These are phyloP conservation scores for Phylloporus arenicola DNA, from an alignment of 768 basidiomycete genomes.

Conservation along the genomic window DNA sequence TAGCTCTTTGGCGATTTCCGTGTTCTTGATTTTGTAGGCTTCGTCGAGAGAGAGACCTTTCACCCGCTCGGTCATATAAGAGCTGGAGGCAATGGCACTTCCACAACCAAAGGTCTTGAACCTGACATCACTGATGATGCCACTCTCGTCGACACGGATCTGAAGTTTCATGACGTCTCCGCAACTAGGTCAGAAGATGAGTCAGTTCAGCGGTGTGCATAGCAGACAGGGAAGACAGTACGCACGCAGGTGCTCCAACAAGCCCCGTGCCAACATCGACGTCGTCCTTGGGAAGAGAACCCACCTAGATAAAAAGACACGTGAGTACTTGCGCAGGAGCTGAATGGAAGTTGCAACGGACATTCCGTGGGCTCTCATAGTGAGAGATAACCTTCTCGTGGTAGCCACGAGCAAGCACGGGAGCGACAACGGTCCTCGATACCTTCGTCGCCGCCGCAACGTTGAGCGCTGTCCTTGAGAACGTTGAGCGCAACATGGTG, in stretches of 20 bases:
- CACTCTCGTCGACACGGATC: constrained; percentile 92
- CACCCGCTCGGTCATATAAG: constrained; percentile 98
- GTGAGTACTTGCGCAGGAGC: constrained; percentile 49
- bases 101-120: constrained; percentile 99
- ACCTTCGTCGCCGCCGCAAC: constrained; percentile 40
- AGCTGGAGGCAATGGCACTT: constrained; percentile 95
- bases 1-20: constrained; percentile 97
- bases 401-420: constrained; percentile 65
- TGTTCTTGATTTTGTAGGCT: constrained; percentile 96
- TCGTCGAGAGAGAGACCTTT: constrained; percentile 91
- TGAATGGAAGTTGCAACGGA: constrained; percentile 42
- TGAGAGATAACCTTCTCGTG: constrained; percentile 97
- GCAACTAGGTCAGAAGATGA: constrained; percentile 48
- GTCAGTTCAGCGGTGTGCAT: constrained; percentile 13
- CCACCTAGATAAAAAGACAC: constrained; percentile 56
- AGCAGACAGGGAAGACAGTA: constrained; percentile 15
- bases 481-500: constrained; percentile 67
- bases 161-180: constrained; percentile 99
- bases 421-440: constrained; percentile 38
- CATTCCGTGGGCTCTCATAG: constrained; percentile 97
- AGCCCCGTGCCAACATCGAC: constrained; percentile 93
- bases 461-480: constrained; percentile 47
- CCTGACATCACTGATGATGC: constrained; percentile 96
- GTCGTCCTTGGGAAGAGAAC: constrained; percentile 90
- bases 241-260: constrained; percentile 94